phyloP scores from a whole-genome alignment of 352 stramenopile species.

The Peronospora tabacina region DNA sequence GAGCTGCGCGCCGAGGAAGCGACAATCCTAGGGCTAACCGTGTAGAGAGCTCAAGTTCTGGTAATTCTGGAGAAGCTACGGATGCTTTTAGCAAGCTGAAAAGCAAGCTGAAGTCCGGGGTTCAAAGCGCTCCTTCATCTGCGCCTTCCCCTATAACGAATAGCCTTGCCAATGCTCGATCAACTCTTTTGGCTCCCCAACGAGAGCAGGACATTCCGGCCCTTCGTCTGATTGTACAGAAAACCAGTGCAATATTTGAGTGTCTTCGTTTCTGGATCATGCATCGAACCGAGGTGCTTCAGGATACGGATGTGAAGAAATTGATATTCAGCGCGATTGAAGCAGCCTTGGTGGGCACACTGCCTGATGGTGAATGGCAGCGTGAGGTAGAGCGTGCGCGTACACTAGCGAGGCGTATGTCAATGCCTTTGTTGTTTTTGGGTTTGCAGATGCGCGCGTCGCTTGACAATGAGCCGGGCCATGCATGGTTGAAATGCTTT shows the following conservation, averaged over 20 bases:
- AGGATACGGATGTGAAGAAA: slow-evolving; percentile 77
- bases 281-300: slow-evolving; percentile 57
- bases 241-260: slow-evolving; percentile 81
- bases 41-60: slow-evolving; percentile 25
- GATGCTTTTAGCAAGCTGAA: slow-evolving; percentile 69
- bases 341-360: slow-evolving; percentile 69
- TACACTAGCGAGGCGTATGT: slow-evolving; percentile 55
- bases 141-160: slow-evolving; percentile 35
- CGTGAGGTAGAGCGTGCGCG: slow-evolving; percentile 65
- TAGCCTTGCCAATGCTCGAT: slow-evolving; percentile 14
- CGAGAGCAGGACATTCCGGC: slow-evolving; percentile 58
- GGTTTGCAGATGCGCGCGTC: slow-evolving; percentile 80
- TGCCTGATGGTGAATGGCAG: slow-evolving; percentile 78
- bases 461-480: slow-evolving; percentile 58
- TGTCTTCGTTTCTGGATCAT: slow-evolving; percentile 83
- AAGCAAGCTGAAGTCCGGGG: slow-evolving; percentile 44
- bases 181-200: slow-evolving; percentile 4
- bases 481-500: slow-evolving; percentile 74
- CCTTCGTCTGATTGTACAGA: slow-evolving; percentile 70
- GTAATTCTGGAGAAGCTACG: slow-evolving; percentile 28
- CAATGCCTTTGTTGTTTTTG: slow-evolving; percentile 78
- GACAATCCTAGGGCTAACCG: slow-evolving; percentile 41
- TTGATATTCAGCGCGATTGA: slow-evolving; percentile 82
- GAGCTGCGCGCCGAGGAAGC: slow-evolving; percentile 31
- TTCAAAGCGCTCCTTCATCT: slow-evolving; percentile 23